Evolutionary conservation across 495 filamentous ascomycete species (phyloP), one percentile per base, ranked within the genome.

Genomic region (Cercophora samala): DNA sequence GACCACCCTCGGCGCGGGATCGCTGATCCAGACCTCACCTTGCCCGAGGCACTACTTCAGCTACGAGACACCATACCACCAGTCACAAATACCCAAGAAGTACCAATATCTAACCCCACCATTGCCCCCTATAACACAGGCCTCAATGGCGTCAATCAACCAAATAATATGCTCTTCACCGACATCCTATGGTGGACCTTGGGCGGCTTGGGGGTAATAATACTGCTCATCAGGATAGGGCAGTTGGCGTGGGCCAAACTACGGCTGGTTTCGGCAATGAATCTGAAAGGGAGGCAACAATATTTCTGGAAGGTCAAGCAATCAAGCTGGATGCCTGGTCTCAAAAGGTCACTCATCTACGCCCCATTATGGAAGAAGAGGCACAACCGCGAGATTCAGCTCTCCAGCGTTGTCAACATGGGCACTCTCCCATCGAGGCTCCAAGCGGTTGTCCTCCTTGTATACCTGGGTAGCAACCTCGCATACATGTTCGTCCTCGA

Each of bases 371-470:
- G 91, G 76, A 85, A 84, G 13, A 90, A 85, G 68, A 88, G 94
- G 26, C 94, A 97, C 80, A 96, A 95, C 78, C 87, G 89, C 63
- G 93, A 96, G 75, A 86, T 97, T 68, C 86, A 87, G 69, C 77
- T 97, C 5, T 94, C 90, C 5, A 80, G 85, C 17, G 90, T 89
- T 53, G 64, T 95, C 70, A 93, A 92, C 75, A 84, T 97, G 72
- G 95, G 95, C 32, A 93, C 89, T 0, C 79, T 98, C 3, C 95
- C 95, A 4, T 91, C 89, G 54, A 87, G 95, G 11, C 87, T 97
- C 60, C 93, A 99, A 73, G 83, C 83, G 29, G 64, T 95, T 46
- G 80, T 96, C 58, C 80, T 99, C 3, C 70, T 83, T 22, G 81
- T 82, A 6, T 91, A 90, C 74, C 73, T 90, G 9, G 74, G 79